Conservation (phyloP, 129 eudicot species). For the Ambrosia artemisiifolia region DNA sequence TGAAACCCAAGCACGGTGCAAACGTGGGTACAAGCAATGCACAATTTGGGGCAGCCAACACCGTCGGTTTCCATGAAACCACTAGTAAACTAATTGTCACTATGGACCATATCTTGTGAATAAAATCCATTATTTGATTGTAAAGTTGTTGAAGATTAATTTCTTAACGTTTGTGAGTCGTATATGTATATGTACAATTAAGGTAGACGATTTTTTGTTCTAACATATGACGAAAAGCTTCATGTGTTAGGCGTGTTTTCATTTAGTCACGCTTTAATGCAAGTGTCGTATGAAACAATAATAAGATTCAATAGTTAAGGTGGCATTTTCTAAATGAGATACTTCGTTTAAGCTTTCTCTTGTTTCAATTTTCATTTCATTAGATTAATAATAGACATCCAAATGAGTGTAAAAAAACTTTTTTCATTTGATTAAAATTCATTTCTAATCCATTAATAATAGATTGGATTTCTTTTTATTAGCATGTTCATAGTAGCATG, state of each 20-base stretch:
- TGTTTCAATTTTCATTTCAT: background rate
- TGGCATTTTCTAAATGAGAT: background rate
- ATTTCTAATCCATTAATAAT: conserved; percentile 12
- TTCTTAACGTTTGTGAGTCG: background rate
- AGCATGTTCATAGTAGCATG: too few species aligned
- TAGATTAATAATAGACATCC: background rate
- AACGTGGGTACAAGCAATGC: conserved; percentile 13
- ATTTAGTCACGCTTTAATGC: background rate
- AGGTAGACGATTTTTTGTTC: background rate
- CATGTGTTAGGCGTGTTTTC: conserved; percentile 20
- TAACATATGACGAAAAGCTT: conserved; percentile 5
- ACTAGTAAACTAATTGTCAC: conserved; percentile 2
- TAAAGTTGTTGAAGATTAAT: background rate
- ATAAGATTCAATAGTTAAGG: background rate
- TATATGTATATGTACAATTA: background rate
- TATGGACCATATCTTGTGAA: conserved; percentile 7
- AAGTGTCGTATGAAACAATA: conserved; percentile 1
- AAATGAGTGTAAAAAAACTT: too few species aligned
- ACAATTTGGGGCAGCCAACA: conserved; percentile 19
- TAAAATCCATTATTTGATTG: conserved; percentile 10
- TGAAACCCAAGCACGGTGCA: conserved; percentile 25
- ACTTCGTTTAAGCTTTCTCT: background rate
- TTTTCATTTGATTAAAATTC: too few species aligned
- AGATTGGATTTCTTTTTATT: too few species aligned
- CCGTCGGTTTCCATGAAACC: conserved; percentile 17